Base-by-base conservation (phyloP, 768 basidiomycete species). In the Terana coerulea region DNA sequence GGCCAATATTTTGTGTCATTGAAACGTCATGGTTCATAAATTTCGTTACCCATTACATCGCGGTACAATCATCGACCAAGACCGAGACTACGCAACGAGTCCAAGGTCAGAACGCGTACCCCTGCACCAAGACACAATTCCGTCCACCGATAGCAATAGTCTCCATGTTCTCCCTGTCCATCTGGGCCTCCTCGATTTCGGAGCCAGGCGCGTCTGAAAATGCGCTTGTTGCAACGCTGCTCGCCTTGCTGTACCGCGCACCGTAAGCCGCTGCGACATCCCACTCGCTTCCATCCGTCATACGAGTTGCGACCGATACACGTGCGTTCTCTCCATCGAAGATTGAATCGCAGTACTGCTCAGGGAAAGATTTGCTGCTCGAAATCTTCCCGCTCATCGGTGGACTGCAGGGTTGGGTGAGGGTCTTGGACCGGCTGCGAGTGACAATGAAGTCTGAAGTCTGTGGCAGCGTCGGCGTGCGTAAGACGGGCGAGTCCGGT, bases 261-360 rank as follows among this genome's bases (percentile, higher is more conserved):
- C 57, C 59, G 47, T 59, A 61, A 11, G 55, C 52, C 37, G 34
- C 37, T 24, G 63, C 61, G 26, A 64, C 57, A 36, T 62, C 60
- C 59, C 59, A 62, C 36, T 61, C 55, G 15, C 51, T 52, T 17
- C 47, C 43, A 41, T 47, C 50, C 9, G 40, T 31, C 5, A 44
- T 25, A n/a, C n/a, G n/a, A n/a, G n/a, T n/a, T n/a, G n/a, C n/a
- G 8, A 22, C 43, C 46, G 52, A 53, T 7, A 17, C 45, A 30
- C 47, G 19, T 29, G 22, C 19, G 31, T 40, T 34, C 30, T 39
- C 34, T 25, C 36, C 25, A 6, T 15, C 22, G 5, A 37, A 34
- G 30, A 41, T 21, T 44, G 43, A 6, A 22, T n/a, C 34, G 50
- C 33, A 54, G 17, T 12, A 56, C 51, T 57, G 28, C 46, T 49